Evolutionary conservation across 495 filamentous ascomycete genomes (phyloP).

Genomic region (Aspergillus taichungensis): DNA sequence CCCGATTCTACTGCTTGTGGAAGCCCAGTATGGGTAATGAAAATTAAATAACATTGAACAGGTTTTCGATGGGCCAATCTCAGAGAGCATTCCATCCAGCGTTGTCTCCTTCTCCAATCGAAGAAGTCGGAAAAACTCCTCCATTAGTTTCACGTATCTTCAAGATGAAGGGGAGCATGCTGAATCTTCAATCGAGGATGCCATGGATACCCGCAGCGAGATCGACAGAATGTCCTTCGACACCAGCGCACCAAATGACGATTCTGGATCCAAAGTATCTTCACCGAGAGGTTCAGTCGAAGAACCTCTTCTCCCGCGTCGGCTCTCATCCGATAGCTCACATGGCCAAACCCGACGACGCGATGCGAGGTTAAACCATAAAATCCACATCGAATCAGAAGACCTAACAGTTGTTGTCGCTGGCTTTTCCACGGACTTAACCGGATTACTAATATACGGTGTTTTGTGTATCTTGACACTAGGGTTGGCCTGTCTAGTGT

Average conservation of each 20-base stretch:
- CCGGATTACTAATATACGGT: conserved; percentile 61
- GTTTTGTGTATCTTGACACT: conserved; percentile 59
- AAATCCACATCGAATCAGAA: conserved; percentile 85
- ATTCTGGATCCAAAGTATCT: conserved; percentile 39
- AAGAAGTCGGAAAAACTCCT: conserved; percentile 64
- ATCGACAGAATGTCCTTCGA: conserved; percentile 39
- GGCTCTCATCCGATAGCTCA: conserved; percentile 43
- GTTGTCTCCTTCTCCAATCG: conserved; percentile 81
- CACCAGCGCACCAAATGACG: conserved; percentile 22
- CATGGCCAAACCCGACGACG: conserved; percentile 47
- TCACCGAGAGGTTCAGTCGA: conserved; percentile 55
- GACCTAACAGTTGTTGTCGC: conserved; percentile 89
- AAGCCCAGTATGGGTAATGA: background rate
- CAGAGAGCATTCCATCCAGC: conserved; percentile 89
- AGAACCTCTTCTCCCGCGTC: conserved; percentile 62
- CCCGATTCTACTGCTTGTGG: background rate
- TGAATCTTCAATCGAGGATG: conserved; percentile 45
- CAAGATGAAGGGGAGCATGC: conserved; percentile 49
- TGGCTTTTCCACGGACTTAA: conserved; percentile 68
- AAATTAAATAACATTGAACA: conserved; percentile 23
- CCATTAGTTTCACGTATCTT: conserved; percentile 84
- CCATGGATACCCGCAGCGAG: conserved; percentile 44
- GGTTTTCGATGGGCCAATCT: conserved; percentile 89
- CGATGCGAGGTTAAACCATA: conserved; percentile 62
- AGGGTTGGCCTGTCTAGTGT: conserved; percentile 71